phyloP scores from a whole-genome alignment of 108 stramenopile genomes.

The Cyclostephanos invisitatus region DNA sequence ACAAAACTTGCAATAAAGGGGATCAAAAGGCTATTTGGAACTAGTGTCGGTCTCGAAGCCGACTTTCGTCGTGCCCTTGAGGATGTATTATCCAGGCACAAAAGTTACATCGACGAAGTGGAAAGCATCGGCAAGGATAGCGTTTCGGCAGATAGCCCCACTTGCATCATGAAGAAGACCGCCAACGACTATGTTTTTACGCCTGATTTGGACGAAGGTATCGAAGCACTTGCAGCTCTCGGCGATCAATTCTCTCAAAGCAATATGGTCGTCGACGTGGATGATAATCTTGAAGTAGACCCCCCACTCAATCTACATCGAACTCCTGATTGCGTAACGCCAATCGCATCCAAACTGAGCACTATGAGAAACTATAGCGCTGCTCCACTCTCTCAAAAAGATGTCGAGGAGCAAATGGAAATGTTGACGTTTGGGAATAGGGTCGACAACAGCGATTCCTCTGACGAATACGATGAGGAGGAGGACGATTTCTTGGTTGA shows the following conservation, averaged over 20 bases:
- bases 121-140: conserved; percentile 17
- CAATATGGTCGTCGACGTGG: conserved; percentile 18
- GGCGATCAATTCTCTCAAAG: conserved; percentile 49
- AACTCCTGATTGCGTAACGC: not conserved
- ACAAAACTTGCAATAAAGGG: conserved; percentile 65
- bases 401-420: conserved; percentile 46
- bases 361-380: conserved; percentile 37
- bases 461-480: conserved; percentile 23
- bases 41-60: conserved; percentile 68
- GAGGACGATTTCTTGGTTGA: conserved; percentile 47
- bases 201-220: conserved; percentile 52
- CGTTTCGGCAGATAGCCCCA: not conserved
- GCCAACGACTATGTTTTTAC: not conserved
- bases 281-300: not conserved
- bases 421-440: conserved; percentile 50
- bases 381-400: conserved; percentile 47
- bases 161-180: not conserved
- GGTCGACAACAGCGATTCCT: conserved; percentile 65
- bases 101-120: conserved; percentile 30
- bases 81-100: conserved; percentile 57
- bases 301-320: not conserved
- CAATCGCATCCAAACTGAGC: conserved; percentile 8
- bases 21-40: conserved; percentile 58
- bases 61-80: conserved; percentile 67
- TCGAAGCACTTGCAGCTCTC: conserved; percentile 58